Evolutionary conservation across 2,329 filamentous ascomycete species (phyloP).

Genomic region (Corniculantispora saksenae): DNA sequence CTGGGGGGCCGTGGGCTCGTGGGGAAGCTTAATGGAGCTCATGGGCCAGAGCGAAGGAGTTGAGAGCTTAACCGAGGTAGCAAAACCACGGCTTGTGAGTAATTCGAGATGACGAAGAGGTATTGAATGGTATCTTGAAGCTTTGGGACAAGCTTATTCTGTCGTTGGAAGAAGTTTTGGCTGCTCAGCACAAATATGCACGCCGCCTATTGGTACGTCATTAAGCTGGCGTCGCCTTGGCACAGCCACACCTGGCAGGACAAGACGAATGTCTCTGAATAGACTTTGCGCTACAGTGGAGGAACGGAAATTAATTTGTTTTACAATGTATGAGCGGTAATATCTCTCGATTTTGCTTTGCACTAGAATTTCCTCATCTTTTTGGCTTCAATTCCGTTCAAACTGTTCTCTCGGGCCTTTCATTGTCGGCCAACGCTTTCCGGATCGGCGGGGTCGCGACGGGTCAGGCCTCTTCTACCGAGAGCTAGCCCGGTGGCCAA

Average conservation of each 20-base stretch:
- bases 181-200: not conserved
- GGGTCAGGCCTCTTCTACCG: conserved; percentile 10
- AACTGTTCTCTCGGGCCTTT: not conserved
- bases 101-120: not conserved
- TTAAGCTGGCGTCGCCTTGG: conserved; percentile 14
- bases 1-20: conserved; percentile 4
- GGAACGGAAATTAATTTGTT: not conserved
- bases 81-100: not conserved
- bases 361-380: not conserved
- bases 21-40: conserved; percentile 16
- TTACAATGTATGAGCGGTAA: too few species aligned
- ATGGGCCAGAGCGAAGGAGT: conserved; percentile 6
- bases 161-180: not conserved
- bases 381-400: not conserved
- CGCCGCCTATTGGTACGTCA: conserved; percentile 15
- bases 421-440: not conserved
- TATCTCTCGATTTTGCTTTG: too few species aligned
- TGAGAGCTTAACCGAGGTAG: not conserved
- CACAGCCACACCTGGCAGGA: conserved; percentile 14
- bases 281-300: not conserved
- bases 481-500: not conserved
- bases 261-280: not conserved
- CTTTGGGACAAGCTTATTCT: not conserved
- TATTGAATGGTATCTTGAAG: not conserved
- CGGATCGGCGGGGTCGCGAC: conserved; percentile 12